Base-by-base conservation (phyloP, 306 rosid genomes). In the Rosa rugosa region DNA sequence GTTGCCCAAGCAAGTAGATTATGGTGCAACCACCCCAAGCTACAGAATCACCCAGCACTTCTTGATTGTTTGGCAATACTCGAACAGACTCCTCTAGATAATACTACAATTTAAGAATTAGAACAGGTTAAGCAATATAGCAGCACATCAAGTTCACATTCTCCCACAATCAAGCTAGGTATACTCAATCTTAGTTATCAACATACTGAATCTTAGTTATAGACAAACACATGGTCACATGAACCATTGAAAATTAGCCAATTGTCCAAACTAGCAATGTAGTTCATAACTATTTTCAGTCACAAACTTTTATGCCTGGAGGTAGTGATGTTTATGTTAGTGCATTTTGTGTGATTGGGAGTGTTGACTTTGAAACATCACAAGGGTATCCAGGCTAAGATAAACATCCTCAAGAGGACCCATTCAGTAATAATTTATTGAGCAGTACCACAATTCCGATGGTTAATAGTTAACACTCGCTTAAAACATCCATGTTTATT, bases 21-120 rank as follows among this genome's bases (percentile, higher is more conserved):
- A 95, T 83, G 78, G 99, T 95, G 90, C 99, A 95, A 77, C 96
- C 99, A 34, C 99, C 99, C 99, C 99, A 95, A 54, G 99, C 97
- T n/a, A 91, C 88, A 56, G 99, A 95, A 84, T 95, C 99, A 77
- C 99, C 99, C 76, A 95, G 90, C 88, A 77, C 80, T 84, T 92
- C 97, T 66, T 81, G 90, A 84, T 84, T 88, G 84, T 77, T 89
- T 84, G 98, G 84, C 69, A 87, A 74, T 84, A 79, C 86, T 63
- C 88, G 93, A 57, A 82, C 85, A 75, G 91, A 89, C 86, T 93
- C 99, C 82, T 95, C 99, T 73, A 95, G 79, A 77, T 92, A 91
- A 80, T 96, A 97, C 97, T 95, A 60, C 72, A 81, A 82, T 72
- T 75, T 85, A 83, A 75, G 77, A 70, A 82, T 66, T 77, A 75